Evolutionary conservation across 257 asterid genomes (phyloP), one percentile per base, ranked within the genome.

Genomic region (Catharanthus roseus): DNA sequence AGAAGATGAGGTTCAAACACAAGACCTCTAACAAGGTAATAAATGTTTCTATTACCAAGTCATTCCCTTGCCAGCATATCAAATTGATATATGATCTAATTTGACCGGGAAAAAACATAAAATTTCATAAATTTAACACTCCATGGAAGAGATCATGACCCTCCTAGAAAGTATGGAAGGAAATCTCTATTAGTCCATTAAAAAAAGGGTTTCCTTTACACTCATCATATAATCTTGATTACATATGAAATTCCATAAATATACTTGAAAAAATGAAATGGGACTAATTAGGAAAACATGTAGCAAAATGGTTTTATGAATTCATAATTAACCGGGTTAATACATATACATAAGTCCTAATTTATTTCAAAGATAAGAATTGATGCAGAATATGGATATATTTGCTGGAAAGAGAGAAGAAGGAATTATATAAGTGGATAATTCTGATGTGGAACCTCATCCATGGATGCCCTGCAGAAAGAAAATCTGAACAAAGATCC

Each of bases 371-470:
- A 49, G 70, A 66, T 66, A 67, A 55, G 44, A 67, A 34, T 34
- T 4, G 42, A 57, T n/a, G 45, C 4, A 26, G 16, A 50, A 31
- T n/a, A n/a, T 13, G 69, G 71, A 62, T 62, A 72, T 3, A 55
- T 45, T 45, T 12, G 19, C n/a, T 45, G 51, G 31, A 65, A 49
- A 11, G 3, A 34, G 34, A 2, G 2, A 4, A 28, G 33, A 2
- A 1, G 2, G 44, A 47, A 66, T 79, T n/a, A 47, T 23, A 49
- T 54, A 66, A 36, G 28, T 76, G 81, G 83, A 80, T 74, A 80
- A 77, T 56, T 77, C 65, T 79, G 89, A 87, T 26, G 83, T 81
- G 86, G 87, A 77, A 79, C 70, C 77, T 80, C 68, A 70, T 76
- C 80, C 77, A 65, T 41, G 45, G 67, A 28, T 42, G 58, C 49